Evolutionary conservation across 1,284 basidiomycete genomes (phyloP).

Genomic region (Microbotryum lychnidis-dioicae): DNA sequence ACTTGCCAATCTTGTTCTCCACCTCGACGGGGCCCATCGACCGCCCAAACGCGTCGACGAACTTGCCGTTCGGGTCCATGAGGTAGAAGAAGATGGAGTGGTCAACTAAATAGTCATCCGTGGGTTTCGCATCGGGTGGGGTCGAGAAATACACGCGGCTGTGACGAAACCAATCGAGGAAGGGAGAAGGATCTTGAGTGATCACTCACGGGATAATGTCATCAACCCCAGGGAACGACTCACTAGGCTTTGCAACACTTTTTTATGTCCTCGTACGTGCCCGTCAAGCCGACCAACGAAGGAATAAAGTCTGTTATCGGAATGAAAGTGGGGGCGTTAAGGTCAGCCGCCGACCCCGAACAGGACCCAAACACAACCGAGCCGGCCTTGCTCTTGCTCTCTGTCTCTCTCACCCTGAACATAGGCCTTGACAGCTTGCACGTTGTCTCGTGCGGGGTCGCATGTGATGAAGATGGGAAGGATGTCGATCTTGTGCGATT

Average conservation of each 20-base stretch:
- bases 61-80: slow-evolving; percentile 91
- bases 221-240: neutral
- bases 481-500: slow-evolving; percentile 58
- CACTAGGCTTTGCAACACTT: slow-evolving; percentile 78
- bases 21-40: slow-evolving; percentile 64
- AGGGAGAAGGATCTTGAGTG: neutral
- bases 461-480: slow-evolving; percentile 91
- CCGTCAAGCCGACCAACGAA: slow-evolving; percentile 76
- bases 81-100: slow-evolving; percentile 72
- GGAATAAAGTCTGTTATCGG: slow-evolving; percentile 71
- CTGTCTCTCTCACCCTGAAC: slow-evolving; percentile 40
- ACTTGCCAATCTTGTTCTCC: slow-evolving; percentile 46
- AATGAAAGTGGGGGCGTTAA: neutral
- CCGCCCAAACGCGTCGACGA: slow-evolving; percentile 96
- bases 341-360: neutral
- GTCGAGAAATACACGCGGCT: slow-evolving; percentile 94
- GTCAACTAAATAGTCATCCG: slow-evolving; percentile 87
- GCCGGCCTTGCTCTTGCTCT: no score
- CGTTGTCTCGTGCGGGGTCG: slow-evolving; percentile 85
- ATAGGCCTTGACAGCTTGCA: slow-evolving; percentile 50
- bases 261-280: slow-evolving; percentile 78
- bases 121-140: slow-evolving; percentile 67
- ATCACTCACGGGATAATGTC: neutral
- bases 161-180: neutral
- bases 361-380: neutral